phyloP scores from a whole-genome alignment of 805 yeast species.

The Candida caryicola region DNA sequence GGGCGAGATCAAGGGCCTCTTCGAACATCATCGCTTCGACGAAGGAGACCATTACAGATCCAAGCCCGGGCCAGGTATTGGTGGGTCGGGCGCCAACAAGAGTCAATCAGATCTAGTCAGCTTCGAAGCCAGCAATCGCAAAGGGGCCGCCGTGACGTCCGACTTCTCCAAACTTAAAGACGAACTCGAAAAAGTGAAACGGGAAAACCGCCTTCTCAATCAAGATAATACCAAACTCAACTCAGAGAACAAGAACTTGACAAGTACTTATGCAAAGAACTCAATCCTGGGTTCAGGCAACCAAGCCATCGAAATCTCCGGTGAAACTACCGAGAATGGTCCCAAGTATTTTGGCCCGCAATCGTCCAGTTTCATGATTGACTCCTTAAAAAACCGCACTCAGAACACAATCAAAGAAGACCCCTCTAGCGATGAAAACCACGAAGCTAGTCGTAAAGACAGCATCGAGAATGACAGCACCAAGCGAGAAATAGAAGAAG shows the following conservation, averaged over 20 bases:
- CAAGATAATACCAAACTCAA: slow-evolving; percentile 18
- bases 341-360: slow-evolving; percentile 52
- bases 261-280: background rate
- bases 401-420: slow-evolving; percentile 25
- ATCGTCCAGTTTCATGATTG: slow-evolving; percentile 48
- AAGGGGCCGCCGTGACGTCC: background rate
- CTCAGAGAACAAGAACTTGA: slow-evolving; percentile 10
- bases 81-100: too few relatives aligned
- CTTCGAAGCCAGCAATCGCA: too few relatives aligned
- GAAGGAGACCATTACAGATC: background rate
- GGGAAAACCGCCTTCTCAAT: slow-evolving; percentile 19
- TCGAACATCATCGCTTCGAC: background rate
- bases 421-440: slow-evolving; percentile 11
- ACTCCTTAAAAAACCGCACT: slow-evolving; percentile 26
- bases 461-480: background rate
- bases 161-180: slow-evolving; percentile 1
- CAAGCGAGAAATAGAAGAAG: background rate
- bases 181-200: slow-evolving; percentile 19
- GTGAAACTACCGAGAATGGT: slow-evolving; percentile 39
- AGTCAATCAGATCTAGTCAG: too few relatives aligned
- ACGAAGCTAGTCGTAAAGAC: background rate
- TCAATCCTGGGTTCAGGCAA: background rate
- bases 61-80: background rate
- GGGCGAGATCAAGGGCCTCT: background rate
- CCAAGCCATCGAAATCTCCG: slow-evolving; percentile 20